Evolutionary conservation across 202 grass and related monocot species (phyloP).

Genomic region (Setaria italica): DNA sequence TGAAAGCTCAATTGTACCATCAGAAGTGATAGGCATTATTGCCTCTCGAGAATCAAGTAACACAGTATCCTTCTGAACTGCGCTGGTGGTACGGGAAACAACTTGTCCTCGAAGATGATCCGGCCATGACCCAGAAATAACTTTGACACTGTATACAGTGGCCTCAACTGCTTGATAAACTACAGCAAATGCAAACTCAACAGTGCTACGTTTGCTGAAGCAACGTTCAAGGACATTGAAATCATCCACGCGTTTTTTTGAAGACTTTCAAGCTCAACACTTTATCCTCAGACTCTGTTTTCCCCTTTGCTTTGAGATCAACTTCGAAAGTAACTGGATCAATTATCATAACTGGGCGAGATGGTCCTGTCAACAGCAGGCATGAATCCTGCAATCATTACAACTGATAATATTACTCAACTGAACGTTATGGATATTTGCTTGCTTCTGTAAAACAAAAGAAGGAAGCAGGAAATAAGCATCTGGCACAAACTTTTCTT

Average conservation of each 20-base stretch:
- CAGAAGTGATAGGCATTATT: slow-evolving; percentile 16
- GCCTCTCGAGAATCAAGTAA: slow-evolving; percentile 13
- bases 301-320: no score
- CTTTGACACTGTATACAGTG: neutral
- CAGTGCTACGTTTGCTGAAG: neutral
- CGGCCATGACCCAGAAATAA: neutral
- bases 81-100: neutral
- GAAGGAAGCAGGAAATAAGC: no score
- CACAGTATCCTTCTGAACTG: neutral
- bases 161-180: neutral
- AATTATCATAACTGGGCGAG: no score
- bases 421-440: no score
- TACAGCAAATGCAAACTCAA: neutral
- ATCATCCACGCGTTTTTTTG: neutral
- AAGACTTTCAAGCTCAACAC: no score
- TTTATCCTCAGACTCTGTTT: no score
- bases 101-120: neutral
- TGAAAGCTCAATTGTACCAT: neutral
- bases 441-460: no score
- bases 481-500: no score
- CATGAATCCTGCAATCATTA: no score
- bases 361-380: no score
- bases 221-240: neutral
- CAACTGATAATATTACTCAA: no score
- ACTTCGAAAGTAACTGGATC: no score